These are phyloP conservation scores for Cyberlindnera saturnus DNA, from an alignment of 805 yeast species.

Conservation along the genomic window DNA sequence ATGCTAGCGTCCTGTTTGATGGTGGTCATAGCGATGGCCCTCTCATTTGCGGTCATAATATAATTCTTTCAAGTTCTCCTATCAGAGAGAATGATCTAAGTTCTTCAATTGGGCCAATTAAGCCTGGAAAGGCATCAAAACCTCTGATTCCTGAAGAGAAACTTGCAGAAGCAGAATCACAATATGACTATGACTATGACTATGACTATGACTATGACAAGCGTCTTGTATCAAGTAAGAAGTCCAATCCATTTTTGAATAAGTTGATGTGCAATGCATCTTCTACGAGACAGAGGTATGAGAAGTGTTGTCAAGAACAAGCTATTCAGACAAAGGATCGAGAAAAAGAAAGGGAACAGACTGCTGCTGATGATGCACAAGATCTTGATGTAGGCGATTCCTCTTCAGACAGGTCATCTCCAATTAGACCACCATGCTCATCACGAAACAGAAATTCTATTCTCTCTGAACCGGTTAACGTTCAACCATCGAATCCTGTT, in stretches of 20 bases:
- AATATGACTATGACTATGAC: slow-evolving; percentile 1
- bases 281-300: neutral
- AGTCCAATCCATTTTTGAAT: slow-evolving; percentile 3
- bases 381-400: neutral
- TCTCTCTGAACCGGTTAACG: neutral
- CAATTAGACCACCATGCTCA: neutral
- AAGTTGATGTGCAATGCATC: slow-evolving; percentile 1
- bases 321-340: neutral
- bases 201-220: slow-evolving; percentile 4
- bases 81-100: neutral
- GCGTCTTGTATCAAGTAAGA: neutral
- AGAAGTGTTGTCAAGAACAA: neutral
- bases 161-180: neutral
- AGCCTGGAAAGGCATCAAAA: neutral
- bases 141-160: slow-evolving; percentile 1
- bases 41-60: slow-evolving; percentile 2
- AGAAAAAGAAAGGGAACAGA: neutral
- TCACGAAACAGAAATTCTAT: neutral
- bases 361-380: no score
- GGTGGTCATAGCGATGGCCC: neutral
- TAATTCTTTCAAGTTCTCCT: slow-evolving; percentile 9
- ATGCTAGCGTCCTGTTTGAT: neutral
- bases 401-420: neutral
- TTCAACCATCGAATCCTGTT: no score
- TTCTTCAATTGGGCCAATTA: slow-evolving; percentile 6